Evolutionary conservation across 2,329 filamentous ascomycete genomes (phyloP).

Genomic region (Lasiodiplodia sp.): DNA sequence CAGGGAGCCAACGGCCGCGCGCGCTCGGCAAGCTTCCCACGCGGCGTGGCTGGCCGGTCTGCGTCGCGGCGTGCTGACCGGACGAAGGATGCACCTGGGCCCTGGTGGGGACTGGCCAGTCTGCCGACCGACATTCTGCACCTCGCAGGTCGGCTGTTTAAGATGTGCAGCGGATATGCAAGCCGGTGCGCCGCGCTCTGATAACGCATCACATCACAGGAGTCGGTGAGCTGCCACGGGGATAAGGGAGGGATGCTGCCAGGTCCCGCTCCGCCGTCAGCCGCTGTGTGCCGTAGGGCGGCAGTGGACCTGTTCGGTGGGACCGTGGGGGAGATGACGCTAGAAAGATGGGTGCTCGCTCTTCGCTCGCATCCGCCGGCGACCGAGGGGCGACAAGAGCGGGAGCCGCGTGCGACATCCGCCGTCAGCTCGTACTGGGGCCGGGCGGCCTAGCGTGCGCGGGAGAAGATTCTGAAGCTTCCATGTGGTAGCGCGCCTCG

Average conservation of each 20-base stretch:
- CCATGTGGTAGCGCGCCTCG: slow-evolving; percentile 18
- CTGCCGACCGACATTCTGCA: slow-evolving; percentile 24
- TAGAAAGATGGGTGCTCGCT: slow-evolving; percentile 10
- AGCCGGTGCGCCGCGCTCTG: slow-evolving; percentile 21
- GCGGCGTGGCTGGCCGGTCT: slow-evolving; percentile 4
- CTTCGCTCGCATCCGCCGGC: slow-evolving; percentile 9
- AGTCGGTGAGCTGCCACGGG: slow-evolving; percentile 18
- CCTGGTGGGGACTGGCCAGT: slow-evolving; percentile 14
- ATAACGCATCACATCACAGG: slow-evolving; percentile 8
- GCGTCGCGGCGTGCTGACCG: slow-evolving; percentile 3
- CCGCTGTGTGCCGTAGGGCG: slow-evolving; percentile 14
- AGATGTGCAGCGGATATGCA: slow-evolving; percentile 25
- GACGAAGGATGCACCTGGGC: slow-evolving; percentile 9
- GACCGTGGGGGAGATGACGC: slow-evolving; percentile 25
- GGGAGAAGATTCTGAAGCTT: slow-evolving; percentile 29
- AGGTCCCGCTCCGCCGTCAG: background rate
- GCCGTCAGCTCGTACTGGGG: slow-evolving; percentile 23
- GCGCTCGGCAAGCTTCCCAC: slow-evolving; percentile 23
- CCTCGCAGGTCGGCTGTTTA: slow-evolving; percentile 15
- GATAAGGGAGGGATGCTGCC: background rate
- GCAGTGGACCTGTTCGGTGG: slow-evolving; percentile 12
- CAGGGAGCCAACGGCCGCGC: slow-evolving; percentile 8
- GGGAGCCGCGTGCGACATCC: slow-evolving; percentile 1
- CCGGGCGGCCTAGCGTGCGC: slow-evolving; percentile 15
- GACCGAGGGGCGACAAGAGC: background rate